These are phyloP conservation scores for Solanum appendiculatum DNA, from an alignment of 257 asterid species.

Conservation along the genomic window DNA sequence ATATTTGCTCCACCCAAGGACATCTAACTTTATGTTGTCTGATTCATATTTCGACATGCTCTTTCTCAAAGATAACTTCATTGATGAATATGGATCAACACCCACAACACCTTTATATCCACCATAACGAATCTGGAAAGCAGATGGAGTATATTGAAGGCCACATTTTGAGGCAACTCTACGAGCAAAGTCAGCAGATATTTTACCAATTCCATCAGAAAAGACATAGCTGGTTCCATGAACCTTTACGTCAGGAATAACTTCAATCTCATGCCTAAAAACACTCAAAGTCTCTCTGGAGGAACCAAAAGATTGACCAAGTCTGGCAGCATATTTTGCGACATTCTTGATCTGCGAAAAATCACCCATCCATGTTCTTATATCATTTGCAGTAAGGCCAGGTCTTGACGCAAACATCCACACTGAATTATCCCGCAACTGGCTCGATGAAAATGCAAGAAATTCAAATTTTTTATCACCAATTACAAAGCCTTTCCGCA, in stretches of 20 bases:
- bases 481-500: conserved; percentile 54
- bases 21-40: conserved; percentile 55
- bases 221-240: conserved; percentile 30
- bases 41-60: conserved; percentile 82
- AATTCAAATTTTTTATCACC: conserved; percentile 70
- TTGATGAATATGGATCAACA: conserved; percentile 41
- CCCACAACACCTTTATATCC: conserved; percentile 95
- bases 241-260: conserved; percentile 37
- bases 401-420: conserved; percentile 87
- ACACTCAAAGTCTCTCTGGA: conserved; percentile 69
- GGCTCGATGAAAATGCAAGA: conserved; percentile 93
- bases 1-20: conserved; percentile 69
- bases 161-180: conserved; percentile 68
- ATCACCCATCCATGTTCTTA: conserved; percentile 85
- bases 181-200: conserved; percentile 56
- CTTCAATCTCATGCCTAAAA: conserved; percentile 29
- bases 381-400: conserved; percentile 34
- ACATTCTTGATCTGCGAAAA: conserved; percentile 59
- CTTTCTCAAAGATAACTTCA: conserved; percentile 54
- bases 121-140: conserved; percentile 82
- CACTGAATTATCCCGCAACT: conserved; percentile 66
- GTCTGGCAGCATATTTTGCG: conserved; percentile 93
- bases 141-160: conserved; percentile 50
- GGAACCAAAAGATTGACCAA: conserved; percentile 94
- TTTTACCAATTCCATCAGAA: conserved; percentile 93